Conservation (phyloP, 228 moss, liverwort and hornwort genomes). For the Sphagnum fallax region DNA sequence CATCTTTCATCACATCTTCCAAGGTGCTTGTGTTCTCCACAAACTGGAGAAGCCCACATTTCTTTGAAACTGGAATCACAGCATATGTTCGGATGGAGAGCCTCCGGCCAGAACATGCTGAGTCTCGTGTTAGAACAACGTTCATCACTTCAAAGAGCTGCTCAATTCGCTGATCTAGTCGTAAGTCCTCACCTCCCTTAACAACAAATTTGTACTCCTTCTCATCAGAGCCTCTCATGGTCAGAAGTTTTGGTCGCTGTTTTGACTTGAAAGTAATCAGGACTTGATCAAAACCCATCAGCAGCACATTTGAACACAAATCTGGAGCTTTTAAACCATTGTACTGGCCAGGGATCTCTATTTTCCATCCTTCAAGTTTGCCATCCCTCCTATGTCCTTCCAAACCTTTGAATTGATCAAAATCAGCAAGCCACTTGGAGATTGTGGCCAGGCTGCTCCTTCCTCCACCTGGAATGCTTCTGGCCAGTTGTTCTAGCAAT, state of each 20-base stretch:
- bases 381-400: slow-evolving; percentile 18
- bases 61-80: slow-evolving; percentile 76
- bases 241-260: slow-evolving; percentile 80
- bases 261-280: slow-evolving; percentile 73
- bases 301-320: slow-evolving; percentile 31
- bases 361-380: slow-evolving; percentile 10
- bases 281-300: slow-evolving; percentile 83
- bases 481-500: slow-evolving; percentile 26
- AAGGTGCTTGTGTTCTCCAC: slow-evolving; percentile 78
- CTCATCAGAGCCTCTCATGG: slow-evolving; percentile 96
- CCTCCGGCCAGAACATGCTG: slow-evolving; percentile 61
- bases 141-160: slow-evolving; percentile 98
- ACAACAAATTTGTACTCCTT: slow-evolving; percentile 92
- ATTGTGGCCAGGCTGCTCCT: slow-evolving; percentile 57
- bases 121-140: slow-evolving; percentile 61
- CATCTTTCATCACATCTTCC: slow-evolving; percentile 77
- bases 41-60: slow-evolving; percentile 87
- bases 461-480: slow-evolving; percentile 44
- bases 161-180: slow-evolving; percentile 89
- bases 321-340: slow-evolving; percentile 36
- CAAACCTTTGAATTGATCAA: slow-evolving; percentile 45
- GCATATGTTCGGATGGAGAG: slow-evolving; percentile 66
- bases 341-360: slow-evolving; percentile 91
- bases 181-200: slow-evolving; percentile 89
- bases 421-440: slow-evolving; percentile 92